Evolutionary conservation across 495 filamentous ascomycete species (phyloP).

Genomic region (Jackrogersella multiformis): DNA sequence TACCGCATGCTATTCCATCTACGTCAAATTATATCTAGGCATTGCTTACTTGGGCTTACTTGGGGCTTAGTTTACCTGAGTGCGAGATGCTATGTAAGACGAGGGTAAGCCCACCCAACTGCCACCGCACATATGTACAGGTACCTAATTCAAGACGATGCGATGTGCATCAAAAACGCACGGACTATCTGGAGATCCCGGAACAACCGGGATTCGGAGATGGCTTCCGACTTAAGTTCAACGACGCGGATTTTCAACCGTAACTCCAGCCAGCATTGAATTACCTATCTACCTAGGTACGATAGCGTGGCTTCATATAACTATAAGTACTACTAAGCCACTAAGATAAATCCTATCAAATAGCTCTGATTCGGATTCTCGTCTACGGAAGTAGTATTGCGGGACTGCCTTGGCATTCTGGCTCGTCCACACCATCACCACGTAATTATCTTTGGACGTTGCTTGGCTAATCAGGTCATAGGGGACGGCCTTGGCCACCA

Average conservation of each 20-base stretch:
- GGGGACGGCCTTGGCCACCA: constrained; percentile 54
- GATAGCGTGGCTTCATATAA: background rate
- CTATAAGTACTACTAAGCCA: too few species aligned
- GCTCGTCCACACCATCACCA: constrained; percentile 57
- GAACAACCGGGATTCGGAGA: too few species aligned
- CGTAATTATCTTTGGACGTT: constrained; percentile 65
- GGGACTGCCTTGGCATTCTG: constrained; percentile 61
- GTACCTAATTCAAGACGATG: too few species aligned
- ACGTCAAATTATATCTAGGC: too few species aligned
- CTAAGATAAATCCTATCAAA: background rate
- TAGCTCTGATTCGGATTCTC: constrained; percentile 44
- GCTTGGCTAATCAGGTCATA: constrained; percentile 46
- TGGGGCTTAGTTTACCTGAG: too few species aligned
- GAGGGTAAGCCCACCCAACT: too few species aligned
- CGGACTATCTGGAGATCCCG: too few species aligned
- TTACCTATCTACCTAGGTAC: background rate
- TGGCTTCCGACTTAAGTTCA: background rate
- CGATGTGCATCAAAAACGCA: too few species aligned
- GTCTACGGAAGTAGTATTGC: constrained; percentile 50
- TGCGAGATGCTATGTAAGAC: too few species aligned
- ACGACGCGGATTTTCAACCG: background rate
- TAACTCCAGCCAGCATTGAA: background rate
- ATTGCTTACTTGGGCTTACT: too few species aligned
- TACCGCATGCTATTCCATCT: too few species aligned
- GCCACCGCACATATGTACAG: too few species aligned